These are phyloP conservation scores for Trichoderma cornu-damae DNA, from an alignment of 2,329 filamentous ascomycete species.

Conservation along the genomic window DNA sequence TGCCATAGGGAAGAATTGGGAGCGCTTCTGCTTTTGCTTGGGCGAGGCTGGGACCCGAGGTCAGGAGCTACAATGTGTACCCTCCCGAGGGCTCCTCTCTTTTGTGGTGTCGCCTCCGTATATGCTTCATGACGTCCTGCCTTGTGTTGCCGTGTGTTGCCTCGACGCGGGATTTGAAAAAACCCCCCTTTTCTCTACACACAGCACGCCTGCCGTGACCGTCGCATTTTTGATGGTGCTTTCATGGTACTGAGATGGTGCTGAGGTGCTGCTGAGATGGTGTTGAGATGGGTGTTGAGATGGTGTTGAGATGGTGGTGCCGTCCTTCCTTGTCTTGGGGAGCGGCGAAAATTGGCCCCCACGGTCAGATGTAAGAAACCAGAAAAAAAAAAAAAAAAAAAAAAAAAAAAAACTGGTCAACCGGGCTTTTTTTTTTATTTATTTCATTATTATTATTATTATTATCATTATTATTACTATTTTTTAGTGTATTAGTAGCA, in stretches of 20 bases:
- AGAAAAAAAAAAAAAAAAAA: background rate
- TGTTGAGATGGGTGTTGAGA: background rate
- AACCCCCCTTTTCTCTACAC: no score
- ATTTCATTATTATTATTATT: no score
- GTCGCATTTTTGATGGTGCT: background rate
- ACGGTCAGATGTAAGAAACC: background rate
- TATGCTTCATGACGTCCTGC: constrained; percentile 13
- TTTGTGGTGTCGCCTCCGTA: background rate
- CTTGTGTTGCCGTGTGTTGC: background rate
- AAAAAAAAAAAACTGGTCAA: no score
- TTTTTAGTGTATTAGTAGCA: no score
- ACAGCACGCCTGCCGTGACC: background rate
- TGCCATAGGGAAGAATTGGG: background rate
- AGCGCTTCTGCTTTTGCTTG: background rate
- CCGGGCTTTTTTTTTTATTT: no score
- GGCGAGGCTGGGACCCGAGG: background rate
- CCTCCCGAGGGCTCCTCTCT: background rate
- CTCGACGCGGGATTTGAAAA: background rate
- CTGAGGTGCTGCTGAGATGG: background rate
- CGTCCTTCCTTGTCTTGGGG: background rate
- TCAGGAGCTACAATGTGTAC: background rate
- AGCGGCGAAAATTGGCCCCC: background rate
- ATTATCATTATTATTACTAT: no score
- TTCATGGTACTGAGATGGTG: background rate
- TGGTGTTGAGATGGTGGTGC: background rate